A percentile compares a stretch with the other conserved stretches of the same genome.
Evolutionary conservation across 2,329 filamentous ascomycete species (phyloP).

Genomic region (Ilyonectria destructans): DNA sequence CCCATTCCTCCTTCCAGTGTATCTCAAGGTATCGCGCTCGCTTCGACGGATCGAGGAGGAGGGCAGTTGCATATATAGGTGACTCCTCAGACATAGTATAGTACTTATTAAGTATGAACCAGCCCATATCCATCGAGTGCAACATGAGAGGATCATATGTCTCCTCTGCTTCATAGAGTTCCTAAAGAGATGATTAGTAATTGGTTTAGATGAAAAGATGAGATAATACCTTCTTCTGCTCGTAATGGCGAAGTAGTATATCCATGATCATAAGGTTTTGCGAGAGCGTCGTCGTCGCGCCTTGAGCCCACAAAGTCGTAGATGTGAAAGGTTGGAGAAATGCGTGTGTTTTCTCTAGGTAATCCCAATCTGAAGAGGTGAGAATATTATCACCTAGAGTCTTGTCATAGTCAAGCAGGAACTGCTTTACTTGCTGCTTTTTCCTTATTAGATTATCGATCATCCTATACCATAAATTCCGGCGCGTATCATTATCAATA

Average conservation of each 20-base stretch:
- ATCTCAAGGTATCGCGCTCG: too few relatives aligned
- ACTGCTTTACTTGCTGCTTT: slow-evolving; percentile 4
- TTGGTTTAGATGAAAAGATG: neutral
- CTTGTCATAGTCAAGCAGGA: slow-evolving; percentile 9
- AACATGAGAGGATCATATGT: neutral
- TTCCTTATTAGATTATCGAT: neutral
- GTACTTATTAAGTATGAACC: slow-evolving; percentile 34
- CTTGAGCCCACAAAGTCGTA: slow-evolving; percentile 3
- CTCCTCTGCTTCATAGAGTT: neutral
- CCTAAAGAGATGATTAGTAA: neutral
- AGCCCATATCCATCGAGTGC: neutral
- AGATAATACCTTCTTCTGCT: slow-evolving; percentile 1
- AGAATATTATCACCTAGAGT: slow-evolving; percentile 8
- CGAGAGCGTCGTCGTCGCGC: neutral
- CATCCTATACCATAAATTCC: slow-evolving; percentile 14
- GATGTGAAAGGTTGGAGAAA: slow-evolving; percentile 3
- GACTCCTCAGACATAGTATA: slow-evolving; percentile 26
- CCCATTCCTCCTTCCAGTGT: too few relatives aligned
- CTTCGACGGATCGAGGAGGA: slow-evolving; percentile 10
- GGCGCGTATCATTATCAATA: slow-evolving; percentile 9
- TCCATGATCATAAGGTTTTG: slow-evolving; percentile 3
- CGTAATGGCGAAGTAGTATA: neutral
- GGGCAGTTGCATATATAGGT: slow-evolving; percentile 31
- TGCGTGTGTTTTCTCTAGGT: slow-evolving; percentile 1
- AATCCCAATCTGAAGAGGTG: slow-evolving; percentile 1